These are phyloP conservation scores for Blastocystis sp. DNA, from an alignment of 352 stramenopile species.

Conservation along the genomic window DNA sequence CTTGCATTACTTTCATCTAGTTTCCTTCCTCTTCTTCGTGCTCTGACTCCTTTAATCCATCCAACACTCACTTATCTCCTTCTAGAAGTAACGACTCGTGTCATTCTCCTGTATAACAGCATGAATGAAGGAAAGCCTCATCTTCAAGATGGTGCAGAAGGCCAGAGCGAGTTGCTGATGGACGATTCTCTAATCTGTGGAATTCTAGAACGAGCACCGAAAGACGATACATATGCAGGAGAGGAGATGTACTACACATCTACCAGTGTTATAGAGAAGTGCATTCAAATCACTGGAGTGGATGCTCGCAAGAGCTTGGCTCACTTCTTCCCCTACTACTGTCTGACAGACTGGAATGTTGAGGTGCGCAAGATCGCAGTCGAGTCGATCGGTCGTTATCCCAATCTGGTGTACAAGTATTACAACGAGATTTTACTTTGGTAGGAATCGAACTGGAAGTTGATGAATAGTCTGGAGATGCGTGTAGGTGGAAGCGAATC, in stretches of 20 bases:
- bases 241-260: conserved; percentile 38
- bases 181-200: conserved; percentile 44
- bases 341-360: not conserved
- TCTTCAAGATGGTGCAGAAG: not conserved
- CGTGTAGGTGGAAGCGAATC: not conserved
- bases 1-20: not conserved
- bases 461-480: conserved; percentile 29
- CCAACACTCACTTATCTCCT: conserved; percentile 3
- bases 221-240: not conserved
- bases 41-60: conserved; percentile 36
- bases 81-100: conserved; percentile 44
- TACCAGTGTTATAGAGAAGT: conserved; percentile 52
- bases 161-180: not conserved
- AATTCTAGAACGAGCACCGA: conserved; percentile 32
- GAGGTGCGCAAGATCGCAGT: not conserved
- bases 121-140: not conserved
- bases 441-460: not conserved
- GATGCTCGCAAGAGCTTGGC: not conserved
- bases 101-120: conserved; percentile 25
- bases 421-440: conserved; percentile 31
- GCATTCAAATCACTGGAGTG: not conserved
- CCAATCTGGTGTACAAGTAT: conserved; percentile 37
- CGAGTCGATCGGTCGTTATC: not conserved
- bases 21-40: conserved; percentile 34
- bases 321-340: conserved; percentile 44